These are phyloP conservation scores for Eurotiales sp. DNA, from an alignment of 2,329 filamentous ascomycete genomes.

Conservation along the genomic window DNA sequence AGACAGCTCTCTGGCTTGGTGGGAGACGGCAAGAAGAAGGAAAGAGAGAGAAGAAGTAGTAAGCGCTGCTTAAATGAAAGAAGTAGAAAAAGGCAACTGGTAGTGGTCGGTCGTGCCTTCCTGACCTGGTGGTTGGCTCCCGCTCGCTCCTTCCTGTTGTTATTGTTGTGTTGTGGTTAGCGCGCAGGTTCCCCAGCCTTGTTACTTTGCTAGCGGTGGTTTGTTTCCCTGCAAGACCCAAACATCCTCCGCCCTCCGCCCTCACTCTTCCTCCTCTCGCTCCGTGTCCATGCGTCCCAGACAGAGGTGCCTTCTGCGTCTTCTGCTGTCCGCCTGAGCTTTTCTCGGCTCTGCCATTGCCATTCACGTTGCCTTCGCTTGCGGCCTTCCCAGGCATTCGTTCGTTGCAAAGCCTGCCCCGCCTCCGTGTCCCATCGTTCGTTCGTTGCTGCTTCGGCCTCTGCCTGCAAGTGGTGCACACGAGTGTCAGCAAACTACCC, in stretches of 20 bases:
- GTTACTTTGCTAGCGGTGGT: not conserved
- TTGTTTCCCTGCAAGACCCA: not conserved
- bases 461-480: not conserved
- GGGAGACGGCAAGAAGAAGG: no score
- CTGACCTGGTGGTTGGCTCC: not conserved
- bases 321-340: no score
- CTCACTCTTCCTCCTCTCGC: not conserved
- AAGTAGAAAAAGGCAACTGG: no score
- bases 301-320: not conserved
- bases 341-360: not conserved
- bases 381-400: not conserved
- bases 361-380: not conserved
- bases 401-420: conserved; percentile 7
- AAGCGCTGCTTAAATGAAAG: no score
- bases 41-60: no score
- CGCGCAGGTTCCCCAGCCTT: conserved; percentile 15
- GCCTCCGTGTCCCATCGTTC: conserved; percentile 4
- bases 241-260: not conserved
- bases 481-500: not conserved
- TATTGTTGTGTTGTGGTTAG: conserved; percentile 8
- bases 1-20: no score
- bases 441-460: not conserved
- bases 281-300: not conserved
- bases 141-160: not conserved
- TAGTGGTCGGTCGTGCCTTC: no score